A percentile compares a stretch with the other conserved stretches of the same genome.
Conservation (phyloP, 1,284 basidiomycete species). For the Uromyces viciae-fabae region DNA sequence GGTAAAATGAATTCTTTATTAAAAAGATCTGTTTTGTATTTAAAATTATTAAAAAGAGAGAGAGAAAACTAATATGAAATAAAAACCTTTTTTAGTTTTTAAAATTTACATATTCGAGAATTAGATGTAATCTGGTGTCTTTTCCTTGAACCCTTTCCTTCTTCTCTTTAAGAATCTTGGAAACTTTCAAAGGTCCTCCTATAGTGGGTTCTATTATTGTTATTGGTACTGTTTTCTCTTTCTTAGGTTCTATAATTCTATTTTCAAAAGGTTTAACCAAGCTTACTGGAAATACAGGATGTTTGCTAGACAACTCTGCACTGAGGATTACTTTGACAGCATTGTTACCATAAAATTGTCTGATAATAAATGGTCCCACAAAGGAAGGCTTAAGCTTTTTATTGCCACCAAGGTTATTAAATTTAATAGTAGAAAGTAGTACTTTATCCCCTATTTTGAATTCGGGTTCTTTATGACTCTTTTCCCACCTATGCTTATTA, state of each 20-base stretch:
- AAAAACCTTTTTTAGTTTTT: too few species aligned
- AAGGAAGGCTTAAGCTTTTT: not conserved
- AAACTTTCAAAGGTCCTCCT: too few species aligned
- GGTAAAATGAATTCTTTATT: too few species aligned
- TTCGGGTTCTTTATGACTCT: not conserved
- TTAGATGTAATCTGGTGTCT: too few species aligned
- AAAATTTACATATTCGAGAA: too few species aligned
- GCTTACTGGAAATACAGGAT: not conserved
- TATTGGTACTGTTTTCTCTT: too few species aligned
- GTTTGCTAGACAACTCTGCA: slow-evolving; percentile 5
- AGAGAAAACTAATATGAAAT: too few species aligned
- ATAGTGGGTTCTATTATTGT: too few species aligned
- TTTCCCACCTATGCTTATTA: slow-evolving; percentile 7
- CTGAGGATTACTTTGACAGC: slow-evolving; percentile 4
- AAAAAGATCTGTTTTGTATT: too few species aligned
- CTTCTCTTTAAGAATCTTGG: too few species aligned
- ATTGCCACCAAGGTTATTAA: not conserved
- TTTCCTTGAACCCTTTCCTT: too few species aligned
- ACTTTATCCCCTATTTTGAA: slow-evolving; percentile 9
- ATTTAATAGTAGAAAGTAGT: slow-evolving; percentile 2
- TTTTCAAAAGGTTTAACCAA: not conserved
- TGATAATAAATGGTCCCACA: not conserved
- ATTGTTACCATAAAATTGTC: not conserved
- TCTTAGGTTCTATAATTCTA: not conserved
- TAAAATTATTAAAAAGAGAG: too few species aligned